A percentile compares a stretch with the other conserved stretches of the same genome.
Evolutionary conservation across 805 yeast genomes (phyloP).

Genomic region (Metschnikowia amazonensis): DNA sequence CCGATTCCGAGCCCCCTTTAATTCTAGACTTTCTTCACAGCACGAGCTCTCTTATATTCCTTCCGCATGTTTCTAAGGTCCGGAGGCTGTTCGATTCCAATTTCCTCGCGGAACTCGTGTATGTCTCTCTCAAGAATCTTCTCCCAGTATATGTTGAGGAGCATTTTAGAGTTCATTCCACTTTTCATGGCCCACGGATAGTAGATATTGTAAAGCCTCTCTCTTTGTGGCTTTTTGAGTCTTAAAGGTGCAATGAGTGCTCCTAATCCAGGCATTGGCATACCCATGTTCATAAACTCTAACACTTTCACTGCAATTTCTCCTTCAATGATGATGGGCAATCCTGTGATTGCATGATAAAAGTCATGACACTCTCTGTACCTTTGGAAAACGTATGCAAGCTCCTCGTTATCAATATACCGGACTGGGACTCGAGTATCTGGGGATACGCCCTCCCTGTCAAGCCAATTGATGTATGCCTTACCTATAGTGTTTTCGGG

Average conservation of each 20-base stretch:
- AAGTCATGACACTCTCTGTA: constrained; percentile 97
- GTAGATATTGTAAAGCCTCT: constrained; percentile 62
- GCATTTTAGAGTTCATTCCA: constrained; percentile 68
- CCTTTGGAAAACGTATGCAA: constrained; percentile 89
- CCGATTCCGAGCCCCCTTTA: background rate
- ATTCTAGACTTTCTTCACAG: background rate
- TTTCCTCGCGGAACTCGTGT: constrained; percentile 61
- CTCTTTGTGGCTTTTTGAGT: constrained; percentile 58
- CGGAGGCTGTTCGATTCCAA: constrained; percentile 71
- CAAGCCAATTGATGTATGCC: constrained; percentile 78
- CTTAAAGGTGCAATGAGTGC: constrained; percentile 86
- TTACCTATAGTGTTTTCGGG: constrained; percentile 74
- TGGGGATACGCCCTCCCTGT: constrained; percentile 84
- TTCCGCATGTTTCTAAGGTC: constrained; percentile 68
- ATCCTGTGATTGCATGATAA: constrained; percentile 85
- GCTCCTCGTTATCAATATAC: constrained; percentile 83
- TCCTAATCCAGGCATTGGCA: constrained; percentile 94
- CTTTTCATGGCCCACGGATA: constrained; percentile 84
- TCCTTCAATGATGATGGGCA: constrained; percentile 93
- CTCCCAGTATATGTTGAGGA: constrained; percentile 93
- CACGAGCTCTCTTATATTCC: constrained; percentile 15
- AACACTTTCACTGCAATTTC: constrained; percentile 90
- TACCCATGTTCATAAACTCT: constrained; percentile 86
- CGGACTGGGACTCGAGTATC: constrained; percentile 88
- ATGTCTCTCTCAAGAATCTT: constrained; percentile 68